A percentile compares a stretch with the other conserved stretches of the same genome.
These are phyloP conservation scores for Xerocomellus amylosporus DNA, from an alignment of 768 basidiomycete genomes.

Conservation along the genomic window DNA sequence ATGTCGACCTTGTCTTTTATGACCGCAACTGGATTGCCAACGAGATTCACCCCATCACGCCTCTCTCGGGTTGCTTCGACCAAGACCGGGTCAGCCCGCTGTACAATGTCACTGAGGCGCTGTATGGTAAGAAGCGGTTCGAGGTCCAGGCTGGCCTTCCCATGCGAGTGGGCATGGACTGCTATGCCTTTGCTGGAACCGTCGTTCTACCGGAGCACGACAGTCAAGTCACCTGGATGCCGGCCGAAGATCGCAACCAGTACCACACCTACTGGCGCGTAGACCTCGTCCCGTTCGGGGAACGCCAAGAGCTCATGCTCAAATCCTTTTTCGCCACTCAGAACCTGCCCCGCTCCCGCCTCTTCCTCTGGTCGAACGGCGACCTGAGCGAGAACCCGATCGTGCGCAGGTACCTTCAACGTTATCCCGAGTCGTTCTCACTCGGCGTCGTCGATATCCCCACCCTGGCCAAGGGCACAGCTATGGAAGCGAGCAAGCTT, in stretches of 20 bases:
- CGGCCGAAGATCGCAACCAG: conserved; percentile 49
- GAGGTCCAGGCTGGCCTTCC: conserved; percentile 81
- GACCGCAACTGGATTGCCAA: conserved; percentile 67
- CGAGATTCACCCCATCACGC: conserved; percentile 64
- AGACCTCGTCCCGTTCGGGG: conserved; percentile 76
- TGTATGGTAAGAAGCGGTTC: conserved; percentile 62
- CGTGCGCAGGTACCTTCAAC: conserved; percentile 55
- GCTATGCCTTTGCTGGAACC: conserved; percentile 89
- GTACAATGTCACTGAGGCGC: conserved; percentile 65
- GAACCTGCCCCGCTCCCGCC: conserved; percentile 55
- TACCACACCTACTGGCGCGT: conserved; percentile 95
- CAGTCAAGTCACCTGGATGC: conserved; percentile 16
- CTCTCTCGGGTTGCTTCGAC: conserved; percentile 75
- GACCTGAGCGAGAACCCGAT: conserved; percentile 56
- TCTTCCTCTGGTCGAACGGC: conserved; percentile 93
- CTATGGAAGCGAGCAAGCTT: conserved; percentile 60
- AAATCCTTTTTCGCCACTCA: conserved; percentile 95
- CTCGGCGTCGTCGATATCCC: conserved; percentile 67
- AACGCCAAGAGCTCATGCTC: conserved; percentile 85
- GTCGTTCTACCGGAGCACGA: conserved; percentile 39
- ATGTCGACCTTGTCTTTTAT: conserved; percentile 83
- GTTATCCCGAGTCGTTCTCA: conserved; percentile 69
- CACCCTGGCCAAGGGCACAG: conserved; percentile 69
- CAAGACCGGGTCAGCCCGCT: conserved; percentile 51
- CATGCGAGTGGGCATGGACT: conserved; percentile 79